Base-by-base conservation (phyloP, 768 basidiomycete species). In the Hypholoma sublateritium region DNA sequence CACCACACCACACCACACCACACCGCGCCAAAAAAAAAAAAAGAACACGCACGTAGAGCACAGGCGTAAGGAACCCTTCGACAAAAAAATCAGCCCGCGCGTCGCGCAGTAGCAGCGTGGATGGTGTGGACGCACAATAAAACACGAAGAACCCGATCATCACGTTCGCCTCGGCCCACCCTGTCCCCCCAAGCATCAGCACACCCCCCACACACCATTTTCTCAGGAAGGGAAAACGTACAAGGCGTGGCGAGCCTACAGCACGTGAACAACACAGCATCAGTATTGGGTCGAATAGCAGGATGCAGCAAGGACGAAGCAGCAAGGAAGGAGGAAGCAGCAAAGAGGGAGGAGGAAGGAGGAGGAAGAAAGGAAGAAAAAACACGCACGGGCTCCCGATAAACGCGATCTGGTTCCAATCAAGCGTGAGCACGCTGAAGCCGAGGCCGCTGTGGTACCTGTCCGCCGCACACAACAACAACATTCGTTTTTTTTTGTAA, bases 101-200 rank as follows among this genome's bases (percentile, higher is more conserved):
- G n/a, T n/a, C n/a, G n/a, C n/a, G n/a, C n/a, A n/a, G n/a, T n/a
- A n/a, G n/a, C n/a, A n/a, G n/a, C n/a, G n/a, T n/a, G n/a, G n/a
- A n/a, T n/a, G n/a, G n/a, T n/a, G n/a, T n/a, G n/a, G 28, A 66
- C 75, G 66, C 55, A 82, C 85, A 91, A 67, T 85, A 86, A 67
- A 91, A 82, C 61, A 86, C 69, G 43, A 86, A 69, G 62, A 90
- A 85, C 9, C 86, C 83, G 35, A 74, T 70, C 53, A 82, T 75
- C 25, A 90, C 75, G 67, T 90, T 90, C 4, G 85, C 88, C 65
- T 87, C 83, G 3, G 87, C 86, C 88, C 88, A 90, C 87, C 88
- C 89, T 66, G 9, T 32, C 9, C 28, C 28, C 5, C 28, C 3
- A 32, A 32, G 6, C 2, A 32, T 32, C 28, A 32, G 28, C 28